Percentiles rank a stretch among this genome's conserved stretches.
Conservation (phyloP, 2,329 filamentous ascomycete species). For the Fusarium anthophilum region DNA sequence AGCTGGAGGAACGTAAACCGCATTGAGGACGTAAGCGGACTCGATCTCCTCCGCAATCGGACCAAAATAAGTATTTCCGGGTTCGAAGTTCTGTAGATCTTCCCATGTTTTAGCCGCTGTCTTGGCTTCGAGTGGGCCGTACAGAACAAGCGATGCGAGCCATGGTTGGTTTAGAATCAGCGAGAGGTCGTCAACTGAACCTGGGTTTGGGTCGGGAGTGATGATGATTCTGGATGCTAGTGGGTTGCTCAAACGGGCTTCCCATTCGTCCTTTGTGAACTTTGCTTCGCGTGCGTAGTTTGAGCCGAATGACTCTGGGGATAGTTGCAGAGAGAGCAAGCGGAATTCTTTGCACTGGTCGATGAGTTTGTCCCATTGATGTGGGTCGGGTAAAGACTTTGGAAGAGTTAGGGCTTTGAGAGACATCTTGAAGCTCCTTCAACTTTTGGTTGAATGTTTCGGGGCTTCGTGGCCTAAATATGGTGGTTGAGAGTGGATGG, state of each 20-base stretch:
- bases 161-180: slow-evolving; percentile 10
- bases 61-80: neutral
- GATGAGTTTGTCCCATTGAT: slow-evolving; percentile 4
- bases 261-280: neutral
- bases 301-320: slow-evolving; percentile 24
- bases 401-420: neutral
- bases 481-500: too few relatives aligned
- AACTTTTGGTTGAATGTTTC: fast-evolving
- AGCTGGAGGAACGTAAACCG: slow-evolving; percentile 18
- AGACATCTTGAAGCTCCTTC: neutral
- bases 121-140: slow-evolving; percentile 12
- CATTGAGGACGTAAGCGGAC: slow-evolving; percentile 14
- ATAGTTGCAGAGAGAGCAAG: slow-evolving; percentile 6
- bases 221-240: neutral
- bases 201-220: neutral
- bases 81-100: neutral
- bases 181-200: neutral
- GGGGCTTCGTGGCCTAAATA: fast-evolving
- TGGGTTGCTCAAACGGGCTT: slow-evolving; percentile 4
- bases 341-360: slow-evolving; percentile 15
- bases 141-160: slow-evolving; percentile 16
- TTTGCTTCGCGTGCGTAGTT: slow-evolving; percentile 2
- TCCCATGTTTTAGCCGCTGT: neutral
- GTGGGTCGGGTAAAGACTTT: neutral
- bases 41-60: neutral